Conservation (phyloP, 768 basidiomycete species). For the Daedaleopsis nitida region DNA sequence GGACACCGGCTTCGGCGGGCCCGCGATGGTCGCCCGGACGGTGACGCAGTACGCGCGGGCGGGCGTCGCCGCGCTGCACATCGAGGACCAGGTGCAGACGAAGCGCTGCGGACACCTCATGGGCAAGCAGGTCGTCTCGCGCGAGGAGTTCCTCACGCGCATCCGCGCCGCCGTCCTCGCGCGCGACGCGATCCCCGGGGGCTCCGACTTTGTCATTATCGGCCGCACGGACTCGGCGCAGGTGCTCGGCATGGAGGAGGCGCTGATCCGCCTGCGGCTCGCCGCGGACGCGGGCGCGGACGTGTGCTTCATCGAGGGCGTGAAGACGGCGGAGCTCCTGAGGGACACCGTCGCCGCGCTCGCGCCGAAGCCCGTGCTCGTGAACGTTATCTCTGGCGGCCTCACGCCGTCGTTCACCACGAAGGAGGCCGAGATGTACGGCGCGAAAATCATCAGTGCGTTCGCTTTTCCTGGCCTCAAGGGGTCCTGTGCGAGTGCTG, state of each 20-base stretch:
- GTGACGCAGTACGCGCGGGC: constrained; percentile 69
- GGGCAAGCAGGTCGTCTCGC: constrained; percentile 81
- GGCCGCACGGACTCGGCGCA: constrained; percentile 80
- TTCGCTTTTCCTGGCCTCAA: constrained; percentile 2
- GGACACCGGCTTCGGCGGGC: constrained; percentile 80
- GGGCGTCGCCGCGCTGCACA: constrained; percentile 75
- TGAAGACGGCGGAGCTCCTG: constrained; percentile 66
- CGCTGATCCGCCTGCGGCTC: constrained; percentile 61
- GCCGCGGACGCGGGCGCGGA: constrained; percentile 77
- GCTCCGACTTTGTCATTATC: constrained; percentile 77
- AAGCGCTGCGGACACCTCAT: constrained; percentile 80
- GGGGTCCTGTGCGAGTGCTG: no score
- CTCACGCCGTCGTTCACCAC: constrained; percentile 75
- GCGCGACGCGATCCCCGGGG: constrained; percentile 72
- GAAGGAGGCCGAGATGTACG: constrained; percentile 65
- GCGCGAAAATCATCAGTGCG: constrained; percentile 80
- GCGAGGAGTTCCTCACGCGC: constrained; percentile 73
- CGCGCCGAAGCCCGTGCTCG: constrained; percentile 74
- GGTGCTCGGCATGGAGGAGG: constrained; percentile 80
- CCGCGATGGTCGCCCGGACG: constrained; percentile 74
- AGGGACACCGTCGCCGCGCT: constrained; percentile 65
- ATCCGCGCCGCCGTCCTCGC: constrained; percentile 79
- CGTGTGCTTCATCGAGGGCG: constrained; percentile 82
- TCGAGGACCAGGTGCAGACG: constrained; percentile 83
- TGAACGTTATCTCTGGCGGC: constrained; percentile 80